Conservation (phyloP, 1,284 basidiomycete genomes). For the Fomes fomentarius region DNA sequence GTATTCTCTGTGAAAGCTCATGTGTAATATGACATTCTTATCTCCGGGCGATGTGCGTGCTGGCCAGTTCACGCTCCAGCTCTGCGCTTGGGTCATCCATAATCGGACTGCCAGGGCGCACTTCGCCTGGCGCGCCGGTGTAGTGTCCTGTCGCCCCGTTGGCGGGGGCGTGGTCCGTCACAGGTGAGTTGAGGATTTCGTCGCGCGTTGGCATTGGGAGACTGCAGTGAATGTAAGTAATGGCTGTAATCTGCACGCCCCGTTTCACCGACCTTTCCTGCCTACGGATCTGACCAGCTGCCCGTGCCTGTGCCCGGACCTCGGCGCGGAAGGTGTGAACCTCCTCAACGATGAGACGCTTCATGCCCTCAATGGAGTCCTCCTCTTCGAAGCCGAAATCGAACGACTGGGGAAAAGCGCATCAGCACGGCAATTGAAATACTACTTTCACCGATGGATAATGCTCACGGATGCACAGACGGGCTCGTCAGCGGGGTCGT, state of each 20-base stretch:
- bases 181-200: constrained; percentile 77
- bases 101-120: constrained; percentile 58
- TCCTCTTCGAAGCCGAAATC: constrained; percentile 99
- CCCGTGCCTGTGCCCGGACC: constrained; percentile 79
- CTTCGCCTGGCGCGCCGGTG: constrained; percentile 38
- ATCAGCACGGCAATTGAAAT: no score
- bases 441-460: no score
- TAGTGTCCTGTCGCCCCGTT: constrained; percentile 73
- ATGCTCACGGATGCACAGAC: constrained; percentile 46
- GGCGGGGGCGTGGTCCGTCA: constrained; percentile 66
- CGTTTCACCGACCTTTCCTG: constrained; percentile 64
- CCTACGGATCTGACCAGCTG: constrained; percentile 66
- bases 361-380: constrained; percentile 97
- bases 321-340: constrained; percentile 88
- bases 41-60: constrained; percentile 48
- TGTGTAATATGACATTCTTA: no score
- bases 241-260: background rate
- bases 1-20: no score
- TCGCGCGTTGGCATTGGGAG: constrained; percentile 79
- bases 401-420: constrained; percentile 63
- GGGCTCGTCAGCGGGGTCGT: constrained; percentile 93
- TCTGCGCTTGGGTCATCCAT: constrained; percentile 87
- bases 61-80: constrained; percentile 83
- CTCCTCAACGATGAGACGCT: constrained; percentile 92
- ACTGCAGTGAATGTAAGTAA: constrained; percentile 37